Conservation (phyloP, 768 basidiomycete species). For the Hygrocybe punicea region DNA sequence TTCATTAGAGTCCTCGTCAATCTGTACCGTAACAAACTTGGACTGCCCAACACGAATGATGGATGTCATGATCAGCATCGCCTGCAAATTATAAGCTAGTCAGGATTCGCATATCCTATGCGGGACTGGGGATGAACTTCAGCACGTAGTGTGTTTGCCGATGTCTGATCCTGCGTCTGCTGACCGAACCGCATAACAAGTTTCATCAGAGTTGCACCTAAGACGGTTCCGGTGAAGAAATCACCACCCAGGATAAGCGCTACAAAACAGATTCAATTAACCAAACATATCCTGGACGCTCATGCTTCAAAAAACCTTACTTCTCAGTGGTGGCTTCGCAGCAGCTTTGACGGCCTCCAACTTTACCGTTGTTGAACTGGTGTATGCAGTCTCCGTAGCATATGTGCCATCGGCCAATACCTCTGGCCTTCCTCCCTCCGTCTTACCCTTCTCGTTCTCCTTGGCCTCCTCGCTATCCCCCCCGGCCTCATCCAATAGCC, state of each 20-base stretch:
- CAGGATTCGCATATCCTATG: neutral
- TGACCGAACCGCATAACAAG: constrained; percentile 79
- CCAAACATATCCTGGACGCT: neutral
- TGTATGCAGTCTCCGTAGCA: constrained; percentile 92
- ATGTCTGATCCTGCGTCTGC: constrained; percentile 41
- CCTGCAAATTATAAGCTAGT: constrained; percentile 38
- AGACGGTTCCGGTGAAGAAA: constrained; percentile 91
- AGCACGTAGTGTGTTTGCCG: constrained; percentile 73
- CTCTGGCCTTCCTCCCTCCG: constrained; percentile 57
- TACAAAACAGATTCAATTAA: constrained; percentile 20
- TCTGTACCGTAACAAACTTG: constrained; percentile 89
- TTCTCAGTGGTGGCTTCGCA: constrained; percentile 84
- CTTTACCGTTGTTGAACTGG: constrained; percentile 53
- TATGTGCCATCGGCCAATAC: constrained; percentile 97
- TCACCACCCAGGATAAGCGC: constrained; percentile 91
- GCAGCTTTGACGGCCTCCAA: constrained; percentile 83
- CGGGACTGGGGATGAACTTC: constrained; percentile 51
- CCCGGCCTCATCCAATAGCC: constrained; percentile 70
- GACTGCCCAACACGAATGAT: constrained; percentile 96
- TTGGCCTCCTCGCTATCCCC: constrained; percentile 45
- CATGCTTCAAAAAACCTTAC: constrained; percentile 37
- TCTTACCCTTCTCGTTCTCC: constrained; percentile 48
- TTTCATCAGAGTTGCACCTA: constrained; percentile 89
- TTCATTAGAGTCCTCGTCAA: constrained; percentile 97
- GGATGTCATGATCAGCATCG: constrained; percentile 98